These are phyloP conservation scores for Sindora glabra DNA, from an alignment of 306 rosid genomes.

Conservation along the genomic window DNA sequence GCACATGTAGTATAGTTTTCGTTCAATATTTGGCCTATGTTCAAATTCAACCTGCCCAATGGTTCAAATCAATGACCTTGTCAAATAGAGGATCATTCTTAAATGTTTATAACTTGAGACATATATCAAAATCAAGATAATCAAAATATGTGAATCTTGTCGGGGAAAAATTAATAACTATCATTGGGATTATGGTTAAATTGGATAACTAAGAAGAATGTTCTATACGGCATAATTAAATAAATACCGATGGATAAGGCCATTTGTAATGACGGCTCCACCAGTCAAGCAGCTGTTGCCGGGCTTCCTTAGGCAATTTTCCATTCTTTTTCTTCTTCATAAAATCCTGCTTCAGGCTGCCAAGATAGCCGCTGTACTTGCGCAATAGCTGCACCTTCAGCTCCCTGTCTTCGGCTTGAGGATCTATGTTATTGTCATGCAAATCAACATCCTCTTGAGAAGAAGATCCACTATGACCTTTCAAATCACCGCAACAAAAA, in stretches of 20 bases:
- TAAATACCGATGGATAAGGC: constrained; percentile 36
- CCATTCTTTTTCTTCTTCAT: constrained; percentile 45
- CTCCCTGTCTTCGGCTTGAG: constrained; percentile 36
- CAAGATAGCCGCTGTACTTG: constrained; percentile 40
- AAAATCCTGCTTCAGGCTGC: constrained; percentile 43
- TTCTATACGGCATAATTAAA: not conserved
- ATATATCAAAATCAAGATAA: not conserved
- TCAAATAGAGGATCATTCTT: not conserved
- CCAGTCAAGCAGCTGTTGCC: constrained; percentile 42
- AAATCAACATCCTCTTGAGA: constrained; percentile 15
- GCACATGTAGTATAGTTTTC: too few relatives aligned
- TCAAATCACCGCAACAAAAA: constrained; percentile 20
- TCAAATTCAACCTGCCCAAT: not conserved
- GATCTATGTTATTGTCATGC: constrained; percentile 22
- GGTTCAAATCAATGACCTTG: not conserved
- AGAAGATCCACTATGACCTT: constrained; percentile 13
- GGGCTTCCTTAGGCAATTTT: constrained; percentile 45
- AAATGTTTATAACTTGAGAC: not conserved
- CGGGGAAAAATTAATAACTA: not conserved
- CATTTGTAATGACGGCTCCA: constrained; percentile 38
- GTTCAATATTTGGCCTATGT: not conserved
- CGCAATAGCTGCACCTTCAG: constrained; percentile 35
- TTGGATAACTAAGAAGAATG: not conserved
- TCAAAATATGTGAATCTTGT: not conserved
- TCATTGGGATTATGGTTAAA: too few relatives aligned